Evolutionary conservation across 148 eudicot species (phyloP).

Genomic region (Persicaria maculosa): DNA sequence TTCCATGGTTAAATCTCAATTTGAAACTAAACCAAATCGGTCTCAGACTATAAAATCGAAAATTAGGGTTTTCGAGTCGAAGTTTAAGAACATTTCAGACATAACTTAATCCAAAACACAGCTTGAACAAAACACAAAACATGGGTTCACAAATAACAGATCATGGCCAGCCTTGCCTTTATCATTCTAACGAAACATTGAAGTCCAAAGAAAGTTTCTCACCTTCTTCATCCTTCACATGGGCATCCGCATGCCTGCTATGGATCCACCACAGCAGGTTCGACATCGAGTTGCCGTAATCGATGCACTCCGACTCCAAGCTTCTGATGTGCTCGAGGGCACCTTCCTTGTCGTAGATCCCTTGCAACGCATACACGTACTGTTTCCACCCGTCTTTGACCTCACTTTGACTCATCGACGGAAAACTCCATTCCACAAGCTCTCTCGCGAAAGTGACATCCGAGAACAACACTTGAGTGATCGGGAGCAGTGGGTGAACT

Average conservation of each 20-base stretch:
- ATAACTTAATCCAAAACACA: no score
- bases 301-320: conserved; percentile 50
- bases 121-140: no score
- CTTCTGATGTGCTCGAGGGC: conserved; percentile 48
- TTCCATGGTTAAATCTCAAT: no score
- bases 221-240: conserved; percentile 38
- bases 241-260: no score
- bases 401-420: conserved; percentile 51
- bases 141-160: no score
- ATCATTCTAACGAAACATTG: no score
- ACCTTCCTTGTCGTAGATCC: conserved; percentile 44
- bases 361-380: conserved; percentile 64
- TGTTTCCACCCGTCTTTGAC: conserved; percentile 95
- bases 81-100: no score
- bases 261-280: conserved; percentile 89
- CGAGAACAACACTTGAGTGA: conserved; percentile 59
- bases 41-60: no score
- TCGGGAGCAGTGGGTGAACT: conserved; percentile 62
- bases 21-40: no score
- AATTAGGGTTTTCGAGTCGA: no score
- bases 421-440: conserved; percentile 65
- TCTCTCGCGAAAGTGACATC: conserved; percentile 48
- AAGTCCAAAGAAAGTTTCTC: conserved; percentile 32
- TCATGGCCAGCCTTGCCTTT: no score
- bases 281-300: conserved; percentile 73